Evolutionary conservation across 495 filamentous ascomycete genomes (phyloP).

Genomic region (Tetracladium marchalianum): DNA sequence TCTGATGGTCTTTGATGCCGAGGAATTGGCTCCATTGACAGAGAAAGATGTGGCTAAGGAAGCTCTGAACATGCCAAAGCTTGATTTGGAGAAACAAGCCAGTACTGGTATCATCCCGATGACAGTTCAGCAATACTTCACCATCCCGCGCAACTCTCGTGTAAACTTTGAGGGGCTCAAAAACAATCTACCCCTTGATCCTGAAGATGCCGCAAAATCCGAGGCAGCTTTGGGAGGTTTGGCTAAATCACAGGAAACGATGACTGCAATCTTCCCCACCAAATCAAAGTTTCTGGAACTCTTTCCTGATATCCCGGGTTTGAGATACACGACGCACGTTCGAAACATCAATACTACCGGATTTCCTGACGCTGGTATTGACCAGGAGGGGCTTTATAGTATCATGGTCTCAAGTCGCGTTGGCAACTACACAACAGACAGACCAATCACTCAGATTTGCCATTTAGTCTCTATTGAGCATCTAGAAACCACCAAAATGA

Average conservation of each 20-base stretch:
- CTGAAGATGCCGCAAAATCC: too few relatives aligned
- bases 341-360: slow-evolving; percentile 1
- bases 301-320: too few relatives aligned
- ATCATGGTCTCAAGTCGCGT: not conserved
- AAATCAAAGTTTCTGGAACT: too few relatives aligned
- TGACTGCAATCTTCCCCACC: too few relatives aligned
- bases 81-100: not conserved
- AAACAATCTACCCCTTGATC: too few relatives aligned
- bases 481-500: not conserved
- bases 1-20: slow-evolving; percentile 25
- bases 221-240: too few relatives aligned
- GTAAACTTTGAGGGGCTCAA: not conserved
- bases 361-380: slow-evolving; percentile 3
- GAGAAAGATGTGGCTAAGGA: not conserved
- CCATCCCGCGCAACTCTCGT: not conserved
- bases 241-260: too few relatives aligned
- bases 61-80: too few relatives aligned
- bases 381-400: not conserved
- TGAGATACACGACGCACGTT: not conserved
- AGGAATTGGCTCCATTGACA: slow-evolving; percentile 15
- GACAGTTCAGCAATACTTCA: slow-evolving; percentile 4
- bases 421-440: not conserved
- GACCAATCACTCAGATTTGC: not conserved
- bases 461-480: slow-evolving; percentile 1
- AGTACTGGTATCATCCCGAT: slow-evolving; percentile 3